These are phyloP conservation scores for Saccharomycopsis sp. DNA, from an alignment of 805 yeast species.

Conservation along the genomic window DNA sequence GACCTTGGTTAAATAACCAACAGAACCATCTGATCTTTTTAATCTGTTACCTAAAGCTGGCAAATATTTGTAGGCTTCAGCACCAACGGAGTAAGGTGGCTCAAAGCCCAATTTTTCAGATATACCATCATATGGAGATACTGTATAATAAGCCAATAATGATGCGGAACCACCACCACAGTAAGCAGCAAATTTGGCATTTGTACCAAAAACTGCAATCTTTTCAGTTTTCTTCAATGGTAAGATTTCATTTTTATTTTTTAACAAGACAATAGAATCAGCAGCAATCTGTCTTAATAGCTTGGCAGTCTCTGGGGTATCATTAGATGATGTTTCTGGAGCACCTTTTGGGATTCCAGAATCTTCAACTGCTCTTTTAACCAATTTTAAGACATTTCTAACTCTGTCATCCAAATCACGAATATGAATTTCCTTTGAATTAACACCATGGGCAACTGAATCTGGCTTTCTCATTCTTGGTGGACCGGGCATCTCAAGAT, in stretches of 20 bases:
- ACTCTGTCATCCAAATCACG: conserved; percentile 32
- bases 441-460: conserved; percentile 37
- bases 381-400: conserved; percentile 28
- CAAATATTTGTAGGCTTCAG: conserved; percentile 26
- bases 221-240: conserved; percentile 34
- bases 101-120: conserved; percentile 32
- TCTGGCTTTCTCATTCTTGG: conserved; percentile 43
- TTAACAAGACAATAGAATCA: conserved; percentile 46
- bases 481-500: conserved; percentile 59
- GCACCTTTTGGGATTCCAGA: conserved; percentile 20
- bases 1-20: conserved; percentile 1
- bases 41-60: conserved; percentile 25
- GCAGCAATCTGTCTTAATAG: conserved; percentile 38
- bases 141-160: conserved; percentile 42
- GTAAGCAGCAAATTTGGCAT: conserved; percentile 32
- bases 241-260: conserved; percentile 39
- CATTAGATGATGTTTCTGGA: conserved; percentile 36
- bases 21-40: conserved; percentile 15
- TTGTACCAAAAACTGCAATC: conserved; percentile 17
- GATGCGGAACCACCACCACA: conserved; percentile 55
- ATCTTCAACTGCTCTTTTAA: conserved; percentile 35
- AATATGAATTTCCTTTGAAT: conserved; percentile 26
- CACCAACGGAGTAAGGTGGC: conserved; percentile 27
- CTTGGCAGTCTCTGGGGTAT: conserved; percentile 36
- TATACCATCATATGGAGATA: conserved; percentile 49